Evolutionary conservation across 176 grass and related monocot genomes (phyloP).

Genomic region (bread wheat (Triticum aestivum)): DNA sequence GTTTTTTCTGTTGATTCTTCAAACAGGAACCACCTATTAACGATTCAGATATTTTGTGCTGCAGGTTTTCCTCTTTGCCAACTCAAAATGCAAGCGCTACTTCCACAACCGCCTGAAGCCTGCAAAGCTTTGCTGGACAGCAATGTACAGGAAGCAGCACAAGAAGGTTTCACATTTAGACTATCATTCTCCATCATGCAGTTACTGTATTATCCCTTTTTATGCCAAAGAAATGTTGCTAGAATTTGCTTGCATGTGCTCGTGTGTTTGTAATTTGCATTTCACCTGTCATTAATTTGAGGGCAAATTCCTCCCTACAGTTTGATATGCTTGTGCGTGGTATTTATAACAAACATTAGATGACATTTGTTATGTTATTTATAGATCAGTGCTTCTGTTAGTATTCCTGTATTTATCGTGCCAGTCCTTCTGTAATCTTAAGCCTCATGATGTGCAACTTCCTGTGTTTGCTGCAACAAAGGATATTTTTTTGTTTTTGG

Average conservation of each 20-base stretch:
- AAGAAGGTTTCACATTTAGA: constrained; percentile 59
- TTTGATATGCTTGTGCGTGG: not conserved
- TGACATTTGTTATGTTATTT: constrained; percentile 1
- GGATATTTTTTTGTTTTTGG: not conserved
- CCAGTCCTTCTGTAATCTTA: not conserved
- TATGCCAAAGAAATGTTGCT: not conserved
- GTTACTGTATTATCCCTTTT: not conserved
- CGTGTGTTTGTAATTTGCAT: not conserved
- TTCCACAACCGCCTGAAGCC: constrained; percentile 94
- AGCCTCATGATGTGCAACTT: not conserved
- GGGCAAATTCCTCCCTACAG: not conserved
- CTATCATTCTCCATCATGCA: not conserved
- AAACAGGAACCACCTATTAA: not conserved
- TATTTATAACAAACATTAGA: not conserved
- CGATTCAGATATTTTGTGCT: not conserved
- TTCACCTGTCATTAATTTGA: not conserved
- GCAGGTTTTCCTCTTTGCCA: constrained; percentile 87
- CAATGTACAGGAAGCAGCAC: constrained; percentile 93
- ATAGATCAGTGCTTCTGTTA: not conserved
- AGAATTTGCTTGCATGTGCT: too few relatives aligned
- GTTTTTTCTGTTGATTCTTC: not conserved
- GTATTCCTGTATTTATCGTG: not conserved
- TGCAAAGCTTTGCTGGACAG: constrained; percentile 93
- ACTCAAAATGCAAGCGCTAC: constrained; percentile 94
- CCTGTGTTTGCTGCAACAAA: not conserved